Conservation (phyloP, 2,329 filamentous ascomycete species). For the Aureobasidium sp. region DNA sequence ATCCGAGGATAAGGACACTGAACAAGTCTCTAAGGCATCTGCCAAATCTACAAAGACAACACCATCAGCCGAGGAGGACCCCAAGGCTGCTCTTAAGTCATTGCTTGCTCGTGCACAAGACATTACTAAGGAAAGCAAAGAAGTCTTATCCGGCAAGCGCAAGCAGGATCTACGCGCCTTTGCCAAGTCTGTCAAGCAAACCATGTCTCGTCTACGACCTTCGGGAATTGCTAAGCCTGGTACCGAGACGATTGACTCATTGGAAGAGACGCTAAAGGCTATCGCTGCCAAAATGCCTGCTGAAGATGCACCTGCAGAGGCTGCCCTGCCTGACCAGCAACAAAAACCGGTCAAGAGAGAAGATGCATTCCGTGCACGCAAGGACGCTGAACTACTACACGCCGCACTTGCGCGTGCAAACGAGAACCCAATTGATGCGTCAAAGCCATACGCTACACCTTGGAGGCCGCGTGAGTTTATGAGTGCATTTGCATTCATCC, state of each 20-base stretch:
- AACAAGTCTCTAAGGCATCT: conserved; percentile 18
- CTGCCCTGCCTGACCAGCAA: conserved; percentile 16
- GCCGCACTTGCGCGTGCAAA: conserved; percentile 53
- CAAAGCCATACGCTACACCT: conserved; percentile 82
- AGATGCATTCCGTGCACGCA: conserved; percentile 39
- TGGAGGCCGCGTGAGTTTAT: conserved; percentile 85
- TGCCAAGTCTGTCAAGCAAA: conserved; percentile 53
- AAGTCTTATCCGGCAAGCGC: conserved; percentile 55
- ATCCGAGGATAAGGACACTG: conserved; percentile 19
- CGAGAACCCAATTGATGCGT: conserved; percentile 67
- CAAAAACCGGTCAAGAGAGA: conserved; percentile 31
- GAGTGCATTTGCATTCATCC: conserved; percentile 89
- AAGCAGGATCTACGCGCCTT: conserved; percentile 72
- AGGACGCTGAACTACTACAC: conserved; percentile 50
- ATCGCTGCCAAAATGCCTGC: conserved; percentile 39
- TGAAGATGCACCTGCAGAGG: conserved; percentile 15
- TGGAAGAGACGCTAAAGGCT: conserved; percentile 28
- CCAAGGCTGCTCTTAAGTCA: conserved; percentile 40
- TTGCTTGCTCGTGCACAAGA: conserved; percentile 51
- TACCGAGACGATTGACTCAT: conserved; percentile 21
- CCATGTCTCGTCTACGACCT: conserved; percentile 47
- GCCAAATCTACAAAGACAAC: conserved; percentile 24
- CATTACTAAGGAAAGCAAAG: conserved; percentile 47
- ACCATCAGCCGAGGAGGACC: conserved; percentile 32
- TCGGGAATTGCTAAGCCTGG: conserved; percentile 14